phyloP scores from a whole-genome alignment of 768 basidiomycete genomes.

The Punctularia strigosozonata region DNA sequence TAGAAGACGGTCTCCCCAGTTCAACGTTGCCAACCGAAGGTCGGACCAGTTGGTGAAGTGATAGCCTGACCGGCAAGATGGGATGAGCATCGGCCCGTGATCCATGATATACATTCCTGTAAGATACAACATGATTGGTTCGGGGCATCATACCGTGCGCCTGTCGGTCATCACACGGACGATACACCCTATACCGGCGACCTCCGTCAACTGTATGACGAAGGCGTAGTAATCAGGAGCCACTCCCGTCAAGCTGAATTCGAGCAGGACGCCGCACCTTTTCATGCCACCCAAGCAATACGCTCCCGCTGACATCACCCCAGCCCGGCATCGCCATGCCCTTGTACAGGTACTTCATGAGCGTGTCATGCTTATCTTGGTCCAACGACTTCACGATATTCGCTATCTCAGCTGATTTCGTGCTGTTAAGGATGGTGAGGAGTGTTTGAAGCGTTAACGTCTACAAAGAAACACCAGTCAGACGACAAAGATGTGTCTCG shows the following conservation, averaged over 20 bases:
- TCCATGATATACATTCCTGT: no score
- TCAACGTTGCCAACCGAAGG: no score
- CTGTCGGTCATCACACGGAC: conserved; percentile 76
- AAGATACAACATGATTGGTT: background rate
- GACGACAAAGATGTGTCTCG: background rate
- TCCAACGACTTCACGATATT: conserved; percentile 61
- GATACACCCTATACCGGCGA: conserved; percentile 90
- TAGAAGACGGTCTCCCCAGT: no score
- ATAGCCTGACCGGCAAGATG: no score
- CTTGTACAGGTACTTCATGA: conserved; percentile 99
- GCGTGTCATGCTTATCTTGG: conserved; percentile 69
- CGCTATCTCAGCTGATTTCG: conserved; percentile 80
- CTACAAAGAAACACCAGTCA: conserved; percentile 25
- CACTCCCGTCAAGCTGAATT: conserved; percentile 1
- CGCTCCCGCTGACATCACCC: conserved; percentile 53
- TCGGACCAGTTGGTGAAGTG: no score
- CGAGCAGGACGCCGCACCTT: conserved; percentile 45
- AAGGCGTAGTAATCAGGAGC: background rate
- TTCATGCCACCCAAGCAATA: conserved; percentile 87
- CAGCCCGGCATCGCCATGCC: conserved; percentile 68
- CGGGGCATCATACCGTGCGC: conserved; percentile 31
- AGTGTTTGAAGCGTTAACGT: conserved; percentile 69
- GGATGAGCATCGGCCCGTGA: no score
- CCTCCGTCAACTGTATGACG: conserved; percentile 67
- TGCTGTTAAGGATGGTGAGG: conserved; percentile 86